A percentile compares a stretch with the other conserved stretches of the same genome.
Evolutionary conservation across 2,329 filamentous ascomycete species (phyloP).

Genomic region (Pseudogymnoascus sp.): DNA sequence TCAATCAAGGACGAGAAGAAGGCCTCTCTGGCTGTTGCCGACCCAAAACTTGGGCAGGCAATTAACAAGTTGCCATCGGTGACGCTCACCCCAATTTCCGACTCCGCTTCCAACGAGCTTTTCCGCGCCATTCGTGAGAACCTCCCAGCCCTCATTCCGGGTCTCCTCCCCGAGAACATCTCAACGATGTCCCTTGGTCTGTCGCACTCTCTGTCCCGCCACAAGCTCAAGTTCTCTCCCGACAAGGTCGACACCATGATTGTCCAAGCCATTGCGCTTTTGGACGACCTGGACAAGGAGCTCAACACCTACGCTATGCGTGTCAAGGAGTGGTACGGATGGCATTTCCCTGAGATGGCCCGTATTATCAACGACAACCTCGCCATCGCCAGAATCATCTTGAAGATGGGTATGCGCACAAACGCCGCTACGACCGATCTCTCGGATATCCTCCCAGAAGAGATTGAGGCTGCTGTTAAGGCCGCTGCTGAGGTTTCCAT

Average conservation of each 20-base stretch:
- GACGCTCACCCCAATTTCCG: constrained; percentile 74
- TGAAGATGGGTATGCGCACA: constrained; percentile 81
- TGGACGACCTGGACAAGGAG: constrained; percentile 97
- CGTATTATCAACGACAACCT: constrained; percentile 97
- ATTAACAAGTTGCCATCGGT: constrained; percentile 88
- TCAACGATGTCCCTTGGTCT: constrained; percentile 94
- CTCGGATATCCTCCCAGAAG: constrained; percentile 85
- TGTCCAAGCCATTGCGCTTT: constrained; percentile 85
- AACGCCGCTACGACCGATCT: constrained; percentile 71
- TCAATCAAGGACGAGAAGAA: constrained; percentile 97
- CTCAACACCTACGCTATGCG: constrained; percentile 98
- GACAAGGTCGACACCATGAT: constrained; percentile 99
- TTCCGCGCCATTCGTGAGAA: constrained; percentile 93
- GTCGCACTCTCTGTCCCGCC: constrained; percentile 89
- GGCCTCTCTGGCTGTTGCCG: constrained; percentile 84
- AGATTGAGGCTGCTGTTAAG: constrained; percentile 88
- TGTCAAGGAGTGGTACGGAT: constrained; percentile 99
- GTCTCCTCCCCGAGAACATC: constrained; percentile 74
- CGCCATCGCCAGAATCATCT: constrained; percentile 81
- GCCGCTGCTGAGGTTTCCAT: constrained; percentile 92
- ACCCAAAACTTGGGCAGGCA: constrained; percentile 82
- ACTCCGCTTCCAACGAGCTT: constrained; percentile 75
- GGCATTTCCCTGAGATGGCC: constrained; percentile 98
- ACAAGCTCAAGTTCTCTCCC: constrained; percentile 97
- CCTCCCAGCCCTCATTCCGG: constrained; percentile 81